phyloP scores from a whole-genome alignment of 805 yeast genomes.

The Sungouiella blattae region DNA sequence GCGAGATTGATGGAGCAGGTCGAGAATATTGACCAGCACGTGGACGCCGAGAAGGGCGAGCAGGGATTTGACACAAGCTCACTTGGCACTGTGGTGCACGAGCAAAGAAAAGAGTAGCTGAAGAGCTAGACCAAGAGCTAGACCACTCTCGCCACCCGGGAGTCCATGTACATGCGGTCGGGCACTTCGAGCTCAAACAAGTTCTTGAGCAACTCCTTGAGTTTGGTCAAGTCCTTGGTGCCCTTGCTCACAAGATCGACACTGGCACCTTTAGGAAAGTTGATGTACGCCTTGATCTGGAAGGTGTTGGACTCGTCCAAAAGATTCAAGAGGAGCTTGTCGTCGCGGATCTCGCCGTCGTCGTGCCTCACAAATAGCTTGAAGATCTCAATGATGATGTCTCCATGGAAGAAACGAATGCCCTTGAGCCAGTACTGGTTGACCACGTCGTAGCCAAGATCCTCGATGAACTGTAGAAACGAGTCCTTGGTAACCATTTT shows the following conservation, averaged over 20 bases:
- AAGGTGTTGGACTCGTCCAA: constrained; percentile 54
- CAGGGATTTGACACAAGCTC: constrained; percentile 2
- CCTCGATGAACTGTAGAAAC: constrained; percentile 45
- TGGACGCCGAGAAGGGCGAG: constrained; percentile 1
- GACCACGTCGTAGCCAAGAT: constrained; percentile 67
- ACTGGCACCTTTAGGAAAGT: constrained; percentile 70
- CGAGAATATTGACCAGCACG: constrained; percentile 3
- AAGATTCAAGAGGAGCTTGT: constrained; percentile 30
- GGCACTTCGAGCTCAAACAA: constrained; percentile 69
- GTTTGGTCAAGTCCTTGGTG: constrained; percentile 53
- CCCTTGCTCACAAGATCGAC: constrained; percentile 67
- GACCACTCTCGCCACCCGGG: constrained; percentile 45
- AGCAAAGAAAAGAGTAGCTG: neutral
- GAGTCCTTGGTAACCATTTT: constrained; percentile 37
- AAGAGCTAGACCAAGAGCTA: neutral
- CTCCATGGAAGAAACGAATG: constrained; percentile 56
- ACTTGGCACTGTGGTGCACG: neutral
- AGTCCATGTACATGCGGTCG: constrained; percentile 77
- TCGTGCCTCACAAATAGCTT: constrained; percentile 41
- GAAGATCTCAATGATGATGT: constrained; percentile 58
- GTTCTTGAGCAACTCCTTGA: constrained; percentile 67
- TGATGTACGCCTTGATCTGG: constrained; percentile 63
- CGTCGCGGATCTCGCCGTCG: constrained; percentile 19
- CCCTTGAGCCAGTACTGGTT: constrained; percentile 63
- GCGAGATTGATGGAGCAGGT: constrained; percentile 9